Conservation (phyloP, 192 early-diverging fungal species). For the Coemansia sp. region DNA sequence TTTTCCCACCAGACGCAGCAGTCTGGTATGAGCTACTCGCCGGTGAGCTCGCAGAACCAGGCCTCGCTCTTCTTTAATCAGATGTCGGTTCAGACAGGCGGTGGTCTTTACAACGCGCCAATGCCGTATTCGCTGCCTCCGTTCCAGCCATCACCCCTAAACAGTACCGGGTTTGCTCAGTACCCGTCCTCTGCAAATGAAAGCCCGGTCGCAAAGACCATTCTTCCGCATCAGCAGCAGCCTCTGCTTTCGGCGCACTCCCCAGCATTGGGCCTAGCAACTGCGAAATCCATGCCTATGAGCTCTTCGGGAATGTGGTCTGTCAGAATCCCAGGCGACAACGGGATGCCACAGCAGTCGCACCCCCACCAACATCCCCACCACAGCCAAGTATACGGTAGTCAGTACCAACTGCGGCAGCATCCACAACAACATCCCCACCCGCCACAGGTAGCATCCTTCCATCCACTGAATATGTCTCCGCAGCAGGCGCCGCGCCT, state of each 20-base stretch:
- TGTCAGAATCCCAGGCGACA: neutral
- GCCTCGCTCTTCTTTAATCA: conserved; percentile 25
- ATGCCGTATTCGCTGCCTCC: conserved; percentile 21
- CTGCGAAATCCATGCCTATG: neutral
- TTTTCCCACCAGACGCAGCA: conserved; percentile 18
- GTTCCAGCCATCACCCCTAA: conserved; percentile 22
- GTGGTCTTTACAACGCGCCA: conserved; percentile 10
- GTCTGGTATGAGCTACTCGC: conserved; percentile 15
- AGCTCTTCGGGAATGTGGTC: conserved; percentile 4
- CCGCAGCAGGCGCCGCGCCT: neutral
- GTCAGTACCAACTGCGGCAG: neutral
- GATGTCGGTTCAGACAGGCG: conserved; percentile 1
- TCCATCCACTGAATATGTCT: conserved; percentile 2
- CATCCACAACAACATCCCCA: neutral
- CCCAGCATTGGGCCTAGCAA: neutral
- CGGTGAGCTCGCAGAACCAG: conserved; percentile 13
- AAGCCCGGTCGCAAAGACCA: conserved; percentile 9
- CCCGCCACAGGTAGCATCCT: neutral
- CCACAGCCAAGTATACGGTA: neutral
- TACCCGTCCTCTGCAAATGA: conserved; percentile 6
- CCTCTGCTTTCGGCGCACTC: neutral
- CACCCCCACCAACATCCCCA: conserved; percentile 3
- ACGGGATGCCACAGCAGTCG: neutral
- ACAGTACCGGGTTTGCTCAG: conserved; percentile 10
- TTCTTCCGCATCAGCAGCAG: conserved; percentile 7